Evolutionary conservation across 106 monocot species (phyloP), one percentile per base, ranked within the genome.

Genomic region (Iris macrosiphon): DNA sequence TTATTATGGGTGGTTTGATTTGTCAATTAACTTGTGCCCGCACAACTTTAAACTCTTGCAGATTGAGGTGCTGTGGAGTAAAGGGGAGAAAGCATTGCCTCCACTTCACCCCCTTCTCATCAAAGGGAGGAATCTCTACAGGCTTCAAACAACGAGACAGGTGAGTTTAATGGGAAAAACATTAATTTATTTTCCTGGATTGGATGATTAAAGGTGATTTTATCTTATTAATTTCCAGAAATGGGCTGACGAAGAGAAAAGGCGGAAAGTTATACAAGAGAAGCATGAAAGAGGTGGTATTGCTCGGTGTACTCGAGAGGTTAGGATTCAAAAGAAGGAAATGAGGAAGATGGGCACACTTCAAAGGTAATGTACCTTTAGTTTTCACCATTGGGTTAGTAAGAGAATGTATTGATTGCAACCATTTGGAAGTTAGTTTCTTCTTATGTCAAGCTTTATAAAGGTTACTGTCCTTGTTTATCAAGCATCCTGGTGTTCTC

Each of bases 51-150:
- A 9, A 53, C 27, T 22, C 11, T 0, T 57, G 24, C 18, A 94
- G 94, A 80, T 94, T 61, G 94, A 94, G 43, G 79, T 88, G 12
- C 46, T 94, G 16, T 88, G 88, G 88, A 85, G 88, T 69, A 76
- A 66, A 54, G 94, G 94, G 12, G 66, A 62, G 48, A 88, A 88
- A 39, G 55, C 88, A 60, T 57, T 81, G 69, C 78, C 84, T 25
- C 75, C 81, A 7, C 78, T 94, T 43, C 66, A 81, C 70, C 94
- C 80, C 1, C 83, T 94, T n/a, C 79, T 81, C 25, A 83, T 94
- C 23, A 94, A 94, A 67, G 88, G 88, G 40, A 79, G 94, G 40
- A 88, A 85, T 23, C 81, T 94, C 18, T 94, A 88, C 65, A 76
- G 73, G 37, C 50, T 79, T 28, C 81, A 79, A 34, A 94, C 93